Evolutionary conservation across 2,329 filamentous ascomycete species (phyloP), one percentile per base, ranked within the genome.

Genomic region (Stachybotrys elegans): DNA sequence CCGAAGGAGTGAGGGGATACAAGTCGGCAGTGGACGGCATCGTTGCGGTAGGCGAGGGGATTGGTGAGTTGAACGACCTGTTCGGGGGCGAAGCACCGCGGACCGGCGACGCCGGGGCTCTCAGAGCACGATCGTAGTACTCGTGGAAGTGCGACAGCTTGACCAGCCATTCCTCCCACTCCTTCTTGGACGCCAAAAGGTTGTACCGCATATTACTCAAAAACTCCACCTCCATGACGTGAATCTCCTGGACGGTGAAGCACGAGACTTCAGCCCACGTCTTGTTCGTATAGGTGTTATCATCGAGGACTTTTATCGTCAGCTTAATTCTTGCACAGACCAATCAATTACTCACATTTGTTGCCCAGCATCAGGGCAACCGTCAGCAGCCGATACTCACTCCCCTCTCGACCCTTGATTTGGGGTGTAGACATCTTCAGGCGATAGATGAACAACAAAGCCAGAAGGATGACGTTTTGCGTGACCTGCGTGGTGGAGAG

Each of bases 161-260:
- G 49, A 75, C 71, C 57, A 96, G 83, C 93, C 93, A 97, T 43
- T 83, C 78, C 40, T 82, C 76, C 93, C 93, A 98, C 61, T 95
- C 81, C 43, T 82, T 76, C 59, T 89, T 84, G 4, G 91, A 94
- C 4, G 88, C 89, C 60, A 92, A 83, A 7, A 98, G 73, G 56
- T 88, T 90, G 67, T 97, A 98, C 58, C 92, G 83, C 84, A 98
- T 95, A 66, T 97, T 97, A 72, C 92, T 96, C 50, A 98, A 73
- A 57, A 98, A 98, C 64, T 98, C 93, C n/a, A 98, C 93, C 64
- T 98, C 93, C 93, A 98, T 98, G 36, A 96, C 86, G 62, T 98
- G 93, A 42, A 98, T 95, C 66, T 98, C 93, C 48, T 86, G 83
- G 12, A 97, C 92, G 2, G 88, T 83, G 48, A 98, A 95, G 36